Evolutionary conservation across 768 basidiomycete genomes (phyloP), one percentile per base, ranked within the genome.

Genomic region (Lentinula sp.): DNA sequence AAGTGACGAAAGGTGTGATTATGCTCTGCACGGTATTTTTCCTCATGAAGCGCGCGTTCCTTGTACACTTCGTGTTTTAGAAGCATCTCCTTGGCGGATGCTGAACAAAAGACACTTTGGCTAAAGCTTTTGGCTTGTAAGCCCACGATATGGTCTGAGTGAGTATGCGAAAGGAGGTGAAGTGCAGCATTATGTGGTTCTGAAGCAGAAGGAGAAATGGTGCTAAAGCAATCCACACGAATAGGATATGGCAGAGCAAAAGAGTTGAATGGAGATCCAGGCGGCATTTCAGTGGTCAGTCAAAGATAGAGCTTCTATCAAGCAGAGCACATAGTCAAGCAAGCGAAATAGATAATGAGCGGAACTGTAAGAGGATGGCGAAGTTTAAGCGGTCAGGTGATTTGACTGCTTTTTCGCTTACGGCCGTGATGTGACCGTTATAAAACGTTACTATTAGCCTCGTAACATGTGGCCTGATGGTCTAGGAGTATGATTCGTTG

Each of bases 141-240:
- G 4, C 95, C 94, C 46, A 73, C 74, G 57, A 93, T 80, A 68
- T 97, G 95, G 72, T 96, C 95, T 0, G 93, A 81, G 73, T 96
- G 95, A 0, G 93, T 91, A 69, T 97, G 94, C 0, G 89, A 86
- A 58, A 97, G 81, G n/a, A 97, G 82, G 70, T 92, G 84, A 8
- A 75, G 69, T n/a, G 48, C 40, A 39, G 59, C 32, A 1, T 76
- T 73, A 63, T 69, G 64, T 53, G 73, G 77, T 4, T 80, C 72
- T 46, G 72, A 66, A 61, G 77, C 66, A 18, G 73, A 71, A 39
- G 71, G 66, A 34, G 70, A 56, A 8, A 72, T 68, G 48, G 72
- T 67, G 3, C 83, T 77, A 71, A 98, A 98, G 63, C 86, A 83
- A 69, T 98, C 95, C 32, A 98, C 87, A 1, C 93, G 87, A 53